phyloP scores from a whole-genome alignment of 2,329 filamentous ascomycete genomes.

The Fusarium sp. region DNA sequence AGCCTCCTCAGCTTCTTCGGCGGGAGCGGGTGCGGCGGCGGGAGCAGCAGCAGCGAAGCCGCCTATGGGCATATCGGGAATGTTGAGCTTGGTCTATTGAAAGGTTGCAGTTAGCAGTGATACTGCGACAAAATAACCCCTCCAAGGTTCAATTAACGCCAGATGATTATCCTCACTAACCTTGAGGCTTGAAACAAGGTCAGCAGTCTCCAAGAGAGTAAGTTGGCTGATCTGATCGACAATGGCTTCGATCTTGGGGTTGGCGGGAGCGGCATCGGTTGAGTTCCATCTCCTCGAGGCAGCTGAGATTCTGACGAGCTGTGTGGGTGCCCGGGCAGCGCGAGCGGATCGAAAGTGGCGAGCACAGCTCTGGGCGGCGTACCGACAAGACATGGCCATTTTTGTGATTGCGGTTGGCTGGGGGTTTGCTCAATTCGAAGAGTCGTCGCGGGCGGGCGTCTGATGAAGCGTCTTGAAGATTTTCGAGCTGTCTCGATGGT shows the following conservation, averaged over 20 bases:
- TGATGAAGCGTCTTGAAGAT: constrained; percentile 51
- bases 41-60: constrained; percentile 81
- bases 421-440: constrained; percentile 42
- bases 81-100: constrained; percentile 87
- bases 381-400: constrained; percentile 73
- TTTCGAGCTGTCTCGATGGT: constrained; percentile 52
- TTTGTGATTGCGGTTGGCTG: constrained; percentile 47
- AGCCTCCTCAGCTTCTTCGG: constrained; percentile 86
- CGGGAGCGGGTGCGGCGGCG: constrained; percentile 67
- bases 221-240: constrained; percentile 99
- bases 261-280: constrained; percentile 74
- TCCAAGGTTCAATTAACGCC: constrained; percentile 22
- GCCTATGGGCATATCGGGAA: constrained; percentile 95
- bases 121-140: neutral
- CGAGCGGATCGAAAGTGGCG: constrained; percentile 66
- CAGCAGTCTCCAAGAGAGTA: constrained; percentile 96
- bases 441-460: constrained; percentile 46
- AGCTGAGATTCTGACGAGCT: constrained; percentile 57
- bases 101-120: constrained; percentile 26
- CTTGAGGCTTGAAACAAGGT: constrained; percentile 94
- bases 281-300: constrained; percentile 85
- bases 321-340: constrained; percentile 60
- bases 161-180: constrained; percentile 58
- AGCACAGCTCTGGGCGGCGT: constrained; percentile 72
- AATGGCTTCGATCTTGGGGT: constrained; percentile 93